phyloP scores from a whole-genome alignment of 768 basidiomycete genomes.

The Russula sp. region DNA sequence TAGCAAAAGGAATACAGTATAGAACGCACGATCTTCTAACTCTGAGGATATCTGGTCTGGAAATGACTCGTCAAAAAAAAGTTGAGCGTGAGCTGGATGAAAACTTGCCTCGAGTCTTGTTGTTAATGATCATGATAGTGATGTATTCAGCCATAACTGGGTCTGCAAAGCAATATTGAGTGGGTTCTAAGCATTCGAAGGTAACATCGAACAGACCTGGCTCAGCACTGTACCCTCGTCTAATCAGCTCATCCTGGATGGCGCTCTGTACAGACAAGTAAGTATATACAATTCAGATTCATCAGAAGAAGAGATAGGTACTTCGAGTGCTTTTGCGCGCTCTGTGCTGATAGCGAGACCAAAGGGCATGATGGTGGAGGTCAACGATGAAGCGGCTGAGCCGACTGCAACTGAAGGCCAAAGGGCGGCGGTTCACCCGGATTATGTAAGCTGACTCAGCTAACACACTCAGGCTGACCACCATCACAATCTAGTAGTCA shows the following conservation, averaged over 20 bases:
- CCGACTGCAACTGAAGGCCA: neutral
- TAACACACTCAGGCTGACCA: neutral
- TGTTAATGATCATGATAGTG: constrained; percentile 92
- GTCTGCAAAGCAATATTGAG: constrained; percentile 39
- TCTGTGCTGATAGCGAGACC: constrained; percentile 77
- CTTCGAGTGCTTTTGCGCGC: constrained; percentile 65
- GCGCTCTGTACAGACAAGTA: constrained; percentile 45
- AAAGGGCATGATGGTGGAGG: constrained; percentile 49
- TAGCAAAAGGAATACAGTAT: neutral
- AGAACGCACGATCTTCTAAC: constrained; percentile 64
- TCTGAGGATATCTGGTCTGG: constrained; percentile 83
- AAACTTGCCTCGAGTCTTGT: constrained; percentile 70
- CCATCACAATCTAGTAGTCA: neutral
- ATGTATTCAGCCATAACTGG: constrained; percentile 93
- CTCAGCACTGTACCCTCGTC: constrained; percentile 66
- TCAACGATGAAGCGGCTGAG: constrained; percentile 14
- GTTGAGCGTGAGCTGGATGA: neutral
- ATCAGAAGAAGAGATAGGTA: constrained; percentile 29
- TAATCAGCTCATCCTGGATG: constrained; percentile 76
- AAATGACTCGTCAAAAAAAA: constrained; percentile 18
- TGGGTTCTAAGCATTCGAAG: neutral
- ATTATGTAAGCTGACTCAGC: constrained; percentile 12
- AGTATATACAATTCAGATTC: constrained; percentile 3
- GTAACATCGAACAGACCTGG: constrained; percentile 48
- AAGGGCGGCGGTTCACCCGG: neutral